Base-by-base conservation (phyloP, 2,329 filamentous ascomycete species). In the Exserohilum turcica region DNA sequence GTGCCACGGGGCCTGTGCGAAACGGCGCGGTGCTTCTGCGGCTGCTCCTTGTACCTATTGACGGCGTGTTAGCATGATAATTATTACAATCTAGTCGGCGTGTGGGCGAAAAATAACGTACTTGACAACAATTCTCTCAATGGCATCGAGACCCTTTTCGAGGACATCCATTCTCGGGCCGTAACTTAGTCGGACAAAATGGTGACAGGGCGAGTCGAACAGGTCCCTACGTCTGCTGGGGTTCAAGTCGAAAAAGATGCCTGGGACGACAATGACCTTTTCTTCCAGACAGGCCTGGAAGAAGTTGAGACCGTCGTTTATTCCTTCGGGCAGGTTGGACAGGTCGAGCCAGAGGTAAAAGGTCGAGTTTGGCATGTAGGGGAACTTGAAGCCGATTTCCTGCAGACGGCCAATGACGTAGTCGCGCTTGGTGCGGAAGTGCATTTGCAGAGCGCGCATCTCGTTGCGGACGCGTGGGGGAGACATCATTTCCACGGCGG, bases 221-320 rank as follows among this genome's bases (percentile, higher is more conserved):
- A 97, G 77, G 75, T 97, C 93, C 72, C 93, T 84, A 61, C 93
- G 84, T 74, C 91, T 89, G 31, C 89, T 88, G 3, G 93, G 93
- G 79, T 97, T 97, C 60, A 97, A 78, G 70, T 97, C 93, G 74
- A 97, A 97, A 83, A 97, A 97, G 75, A 97, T 97, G 55, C 93
- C 93, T 0, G 93, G 93, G 4, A 97, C 93, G 15, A 97, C 92
- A 70, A 97, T 97, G 63, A 95, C 91, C 82, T 95, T 95, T 80
- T 97, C 92, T 69, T 90, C 86, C 38, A 97, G 80, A 71, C 94
- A 94, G 27, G 92, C 92, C 74, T 94, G 86, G 85, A 97, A 97
- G 83, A 97, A 97, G 79, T 96, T 96, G 68, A 97, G 80, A 7
- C 93, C 93, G 73, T 97, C 93, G 54, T 89, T 88, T 74, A 97